Evolutionary conservation across 306 rosid species (phyloP).

Genomic region (Pterocarpus macrocarpus): DNA sequence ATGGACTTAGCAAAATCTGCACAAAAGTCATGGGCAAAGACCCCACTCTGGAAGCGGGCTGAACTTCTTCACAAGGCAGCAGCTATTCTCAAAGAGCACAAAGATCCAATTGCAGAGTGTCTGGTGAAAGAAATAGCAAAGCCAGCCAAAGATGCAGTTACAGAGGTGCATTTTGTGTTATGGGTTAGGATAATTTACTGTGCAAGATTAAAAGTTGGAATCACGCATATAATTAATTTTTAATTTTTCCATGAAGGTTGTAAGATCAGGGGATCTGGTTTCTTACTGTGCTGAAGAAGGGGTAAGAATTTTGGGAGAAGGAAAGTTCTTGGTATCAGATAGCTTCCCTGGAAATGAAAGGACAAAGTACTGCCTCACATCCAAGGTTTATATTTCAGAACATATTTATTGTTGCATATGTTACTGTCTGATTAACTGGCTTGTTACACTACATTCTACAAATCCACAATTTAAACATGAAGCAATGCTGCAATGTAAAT

Average conservation of each 20-base stretch:
- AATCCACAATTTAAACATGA: no score
- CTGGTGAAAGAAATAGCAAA: constrained; percentile 93
- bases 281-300: constrained; percentile 98
- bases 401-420: not conserved
- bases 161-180: constrained; percentile 67
- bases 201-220: no score
- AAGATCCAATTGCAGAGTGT: constrained; percentile 87
- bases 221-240: not conserved
- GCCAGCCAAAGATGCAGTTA: constrained; percentile 95
- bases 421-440: no score
- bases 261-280: constrained; percentile 97
- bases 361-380: constrained; percentile 94
- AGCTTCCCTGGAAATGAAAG: constrained; percentile 99
- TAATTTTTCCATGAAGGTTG: constrained; percentile 69
- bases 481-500: no score
- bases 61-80: constrained; percentile 98
- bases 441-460: no score
- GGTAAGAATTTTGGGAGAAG: constrained; percentile 94
- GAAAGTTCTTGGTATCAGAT: constrained; percentile 94
- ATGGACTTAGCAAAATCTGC: constrained; percentile 86
- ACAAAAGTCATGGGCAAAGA: constrained; percentile 94
- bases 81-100: constrained; percentile 90
- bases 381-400: constrained; percentile 70
- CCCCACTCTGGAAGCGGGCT: constrained; percentile 98
- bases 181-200: not conserved